Evolutionary conservation across 2,329 filamentous ascomycete genomes (phyloP).

Genomic region (Scedosporium minutisporum): DNA sequence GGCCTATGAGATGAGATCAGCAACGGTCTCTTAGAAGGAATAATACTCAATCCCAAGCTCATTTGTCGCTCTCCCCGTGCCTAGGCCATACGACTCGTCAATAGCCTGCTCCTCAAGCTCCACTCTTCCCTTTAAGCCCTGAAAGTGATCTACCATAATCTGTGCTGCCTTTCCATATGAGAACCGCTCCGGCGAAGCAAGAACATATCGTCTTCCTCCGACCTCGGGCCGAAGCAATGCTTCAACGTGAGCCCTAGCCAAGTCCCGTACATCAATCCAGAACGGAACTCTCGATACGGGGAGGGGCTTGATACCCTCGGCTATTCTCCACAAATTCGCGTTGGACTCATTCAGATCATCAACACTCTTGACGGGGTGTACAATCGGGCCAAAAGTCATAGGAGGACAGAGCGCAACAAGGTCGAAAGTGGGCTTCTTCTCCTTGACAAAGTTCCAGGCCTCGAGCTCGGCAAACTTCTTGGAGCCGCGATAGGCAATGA

Average conservation of each 20-base stretch:
- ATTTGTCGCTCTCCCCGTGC: constrained; percentile 28
- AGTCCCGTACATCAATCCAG: constrained; percentile 37
- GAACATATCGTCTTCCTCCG: constrained; percentile 28
- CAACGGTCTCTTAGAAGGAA: constrained; percentile 24
- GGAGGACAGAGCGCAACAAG: constrained; percentile 35
- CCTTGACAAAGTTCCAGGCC: constrained; percentile 24
- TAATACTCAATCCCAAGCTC: constrained; percentile 29
- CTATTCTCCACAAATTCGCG: constrained; percentile 28
- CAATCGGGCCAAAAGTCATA: constrained; percentile 34
- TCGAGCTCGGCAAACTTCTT: constrained; percentile 26
- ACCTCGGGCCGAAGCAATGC: constrained; percentile 26
- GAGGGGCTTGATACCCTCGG: constrained; percentile 22
- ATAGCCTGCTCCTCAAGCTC: constrained; percentile 22
- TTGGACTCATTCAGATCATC: constrained; percentile 32
- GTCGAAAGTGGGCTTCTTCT: constrained; percentile 26
- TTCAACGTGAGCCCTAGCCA: constrained; percentile 33
- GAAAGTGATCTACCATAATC: constrained; percentile 31
- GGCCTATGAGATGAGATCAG: constrained; percentile 18
- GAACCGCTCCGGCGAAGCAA: constrained; percentile 32
- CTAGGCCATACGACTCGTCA: constrained; percentile 29
- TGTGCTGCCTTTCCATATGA: constrained; percentile 33
- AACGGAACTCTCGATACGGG: constrained; percentile 28
- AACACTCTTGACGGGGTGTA: constrained; percentile 25
- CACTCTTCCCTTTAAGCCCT: constrained; percentile 21
- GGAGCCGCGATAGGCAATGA: constrained; percentile 22